phyloP scores from a whole-genome alignment of 805 yeast species.

The Ascoidea tarda region DNA sequence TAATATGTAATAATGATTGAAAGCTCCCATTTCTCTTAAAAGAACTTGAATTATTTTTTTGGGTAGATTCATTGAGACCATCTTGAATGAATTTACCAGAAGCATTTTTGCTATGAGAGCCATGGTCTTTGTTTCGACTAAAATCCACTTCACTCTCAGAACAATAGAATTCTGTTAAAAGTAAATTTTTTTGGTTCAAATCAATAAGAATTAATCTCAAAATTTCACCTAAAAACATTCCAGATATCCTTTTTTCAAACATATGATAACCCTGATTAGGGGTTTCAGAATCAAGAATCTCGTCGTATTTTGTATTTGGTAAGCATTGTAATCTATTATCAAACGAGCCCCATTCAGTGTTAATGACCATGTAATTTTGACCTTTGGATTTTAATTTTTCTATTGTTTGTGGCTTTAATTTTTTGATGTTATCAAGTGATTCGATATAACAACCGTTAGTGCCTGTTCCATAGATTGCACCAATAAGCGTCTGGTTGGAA shows the following conservation, averaged over 20 bases:
- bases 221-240: conserved; percentile 88
- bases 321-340: conserved; percentile 67
- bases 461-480: conserved; percentile 94
- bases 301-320: conserved; percentile 72
- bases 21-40: too few species aligned
- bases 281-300: conserved; percentile 52
- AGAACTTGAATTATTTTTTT: too few species aligned
- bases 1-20: neutral
- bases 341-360: conserved; percentile 98
- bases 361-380: conserved; percentile 65
- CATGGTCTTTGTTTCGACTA: conserved; percentile 30
- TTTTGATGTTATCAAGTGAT: conserved; percentile 54
- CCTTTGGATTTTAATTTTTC: conserved; percentile 26
- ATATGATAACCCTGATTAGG: conserved; percentile 80
- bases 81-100: too few species aligned
- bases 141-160: conserved; percentile 28
- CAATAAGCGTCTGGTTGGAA: conserved; percentile 66
- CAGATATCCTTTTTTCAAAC: conserved; percentile 86
- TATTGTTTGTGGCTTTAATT: conserved; percentile 37
- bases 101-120: conserved; percentile 15
- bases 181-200: conserved; percentile 38
- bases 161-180: conserved; percentile 39
- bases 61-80: neutral
- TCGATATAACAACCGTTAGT: conserved; percentile 94
- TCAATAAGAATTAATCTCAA: conserved; percentile 64